Percentiles rank a stretch among this genome's conserved stretches.
Evolutionary conservation across 75 land plant genomes (phyloP).

Genomic region (Sequoia sempervirens): DNA sequence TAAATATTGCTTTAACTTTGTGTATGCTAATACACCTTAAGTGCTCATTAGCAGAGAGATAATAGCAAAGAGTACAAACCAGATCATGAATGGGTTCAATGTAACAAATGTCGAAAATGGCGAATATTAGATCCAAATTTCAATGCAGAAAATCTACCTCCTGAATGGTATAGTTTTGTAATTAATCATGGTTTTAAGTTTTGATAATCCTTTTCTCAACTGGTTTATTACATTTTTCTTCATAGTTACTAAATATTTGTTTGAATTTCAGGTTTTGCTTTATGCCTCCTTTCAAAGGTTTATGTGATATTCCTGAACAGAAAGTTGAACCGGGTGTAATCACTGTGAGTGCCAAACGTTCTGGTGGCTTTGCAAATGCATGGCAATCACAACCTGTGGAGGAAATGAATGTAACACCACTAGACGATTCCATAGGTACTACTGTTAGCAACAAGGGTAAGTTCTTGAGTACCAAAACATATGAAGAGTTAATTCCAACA

Average conservation of each 20-base stretch:
- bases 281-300: slow-evolving; percentile 59
- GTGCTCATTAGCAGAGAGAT: slow-evolving; percentile 18
- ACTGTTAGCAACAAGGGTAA: not conserved
- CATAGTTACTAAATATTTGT: not conserved
- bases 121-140: slow-evolving; percentile 33
- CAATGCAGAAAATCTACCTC: slow-evolving; percentile 23
- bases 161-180: slow-evolving; percentile 36
- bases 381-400: not conserved
- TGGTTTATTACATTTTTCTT: not conserved
- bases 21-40: not conserved
- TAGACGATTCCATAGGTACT: not conserved
- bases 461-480: not conserved
- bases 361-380: not conserved
- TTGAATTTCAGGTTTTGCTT: slow-evolving; percentile 63
- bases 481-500: not conserved
- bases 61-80: slow-evolving; percentile 26
- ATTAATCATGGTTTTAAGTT: not conserved
- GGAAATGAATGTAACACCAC: slow-evolving; percentile 1
- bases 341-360: slow-evolving; percentile 43
- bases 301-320: slow-evolving; percentile 47
- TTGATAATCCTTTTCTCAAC: not conserved
- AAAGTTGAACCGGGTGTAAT: slow-evolving; percentile 41
- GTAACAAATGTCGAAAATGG: slow-evolving; percentile 71
- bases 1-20: not conserved
- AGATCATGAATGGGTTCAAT: slow-evolving; percentile 71